Evolutionary conservation across 2,329 filamentous ascomycete species (phyloP), one percentile per base, ranked within the genome.

Genomic region (Epichloe sylvatica): DNA sequence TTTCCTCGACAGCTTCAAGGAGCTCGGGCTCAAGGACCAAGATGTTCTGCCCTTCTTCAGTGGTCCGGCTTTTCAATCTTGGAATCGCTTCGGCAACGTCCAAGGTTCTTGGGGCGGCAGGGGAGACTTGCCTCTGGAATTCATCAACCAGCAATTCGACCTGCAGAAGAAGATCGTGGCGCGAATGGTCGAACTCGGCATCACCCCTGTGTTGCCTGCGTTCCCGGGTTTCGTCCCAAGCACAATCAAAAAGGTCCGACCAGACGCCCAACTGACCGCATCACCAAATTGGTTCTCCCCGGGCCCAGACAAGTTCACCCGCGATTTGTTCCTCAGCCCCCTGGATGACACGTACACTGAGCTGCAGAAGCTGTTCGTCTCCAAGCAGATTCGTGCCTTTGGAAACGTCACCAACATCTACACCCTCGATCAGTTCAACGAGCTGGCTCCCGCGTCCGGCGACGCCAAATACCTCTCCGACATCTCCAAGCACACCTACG

Each of bases 61-160:
- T 45, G 72, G 73, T 0, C 73, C 73, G 1, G 71, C 72, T 0
- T 76, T 75, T 50, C 70, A 73, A 51, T 63, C 72, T 11, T 77
- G 73, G 73, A 75, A 76, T 53, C 68, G 71, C n/a, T 71, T 77
- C 49, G 73, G 72, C 9, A 77, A 76, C 53, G 74, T 73, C 17
- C 71, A 74, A 53, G 68, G 70, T 7, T 72, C 70, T 1, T 76
- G 72, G 73, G 67, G 65, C 35, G 69, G 66, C 34, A 41, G 46
- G 33, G 54, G 54, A 5, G 59, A 66, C 2, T 54, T 75, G 12
- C 69, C 73, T 4, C 52, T 62, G 25, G 54, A 61, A 30, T 77
- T 72, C 70, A 69, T 75, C 49, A 64, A 74, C 21, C 51, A 59
- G 36, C 74, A 75, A 55, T 74, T 70, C 47, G 65, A 62, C 5